Base-by-base conservation (phyloP, 768 basidiomycete genomes). In the Hypholoma sublateritium region DNA sequence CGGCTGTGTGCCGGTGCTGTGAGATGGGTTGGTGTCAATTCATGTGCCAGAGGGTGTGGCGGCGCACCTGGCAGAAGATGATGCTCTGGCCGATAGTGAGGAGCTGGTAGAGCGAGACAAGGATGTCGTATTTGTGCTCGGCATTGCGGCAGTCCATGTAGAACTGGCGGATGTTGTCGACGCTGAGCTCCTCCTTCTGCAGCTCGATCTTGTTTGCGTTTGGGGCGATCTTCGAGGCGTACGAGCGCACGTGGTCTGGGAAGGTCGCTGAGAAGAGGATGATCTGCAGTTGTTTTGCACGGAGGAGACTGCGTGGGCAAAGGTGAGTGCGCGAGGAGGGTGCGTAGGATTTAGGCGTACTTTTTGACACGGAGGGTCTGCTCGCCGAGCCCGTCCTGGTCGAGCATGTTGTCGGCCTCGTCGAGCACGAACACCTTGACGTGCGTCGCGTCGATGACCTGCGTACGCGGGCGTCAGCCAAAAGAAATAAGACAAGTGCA, bases 381-480 rank as follows among this genome's bases (percentile, higher is more conserved):
- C 60, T 98, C 96, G 11, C 95, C 93, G 50, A 98, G 75, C 17
- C 92, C 91, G 70, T 95, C 93, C 66, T 93, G 87, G 68, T 95
- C 95, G 63, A 99, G 78, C 96, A 98, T 98, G 73, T 98, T 97
- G 73, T 99, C 97, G 37, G 97, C 97, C 74, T 99, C 97, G 67
- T 99, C 97, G 7, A 98, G 79, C 3, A 98, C 96, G 55, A 98
- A 93, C 3, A 96, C 91, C 67, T 92, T 93, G 70, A 99, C 82
- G 28, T 87, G 78, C 47, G 80, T 82, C 14, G 88, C 76, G 66
- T 98, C 92, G 56, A 98, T 81, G 43, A 93, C 74, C 77, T 77
- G 24, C 11, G 47, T 21, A 41, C 2, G n/a, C 19, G 12, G 17
- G 34, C 44, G 41, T 36, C 12, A 11, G 36, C 35, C 7, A n/a